Base-by-base conservation (phyloP, 176 grass and related monocot genomes). In the Zea luxurians region DNA sequence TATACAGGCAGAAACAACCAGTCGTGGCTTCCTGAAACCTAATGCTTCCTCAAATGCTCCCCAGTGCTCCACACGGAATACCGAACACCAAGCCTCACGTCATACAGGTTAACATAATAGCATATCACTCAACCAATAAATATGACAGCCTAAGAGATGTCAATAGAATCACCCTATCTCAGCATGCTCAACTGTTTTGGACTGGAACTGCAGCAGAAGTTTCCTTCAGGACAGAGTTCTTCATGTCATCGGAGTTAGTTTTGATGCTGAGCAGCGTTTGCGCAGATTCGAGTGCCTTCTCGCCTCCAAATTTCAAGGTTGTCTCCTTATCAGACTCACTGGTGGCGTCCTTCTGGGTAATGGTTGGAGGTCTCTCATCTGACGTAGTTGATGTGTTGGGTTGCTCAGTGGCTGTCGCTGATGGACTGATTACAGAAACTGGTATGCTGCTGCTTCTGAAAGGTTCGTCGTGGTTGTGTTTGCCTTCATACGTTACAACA, bases 401-500 rank as follows among this genome's bases (percentile, higher is more conserved):
- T 73, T 83, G 75, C 85, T 89, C 84, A n/a, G 73, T 70, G 12
- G 16, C 40, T 57, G 53, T 74, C 17, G 35, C 37, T 70, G 76
- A 62, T 84, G 81, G 34, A 70, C 61, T 47, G 21, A 87, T 78
- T 35, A 46, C 48, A 68, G 88, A 72, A 78, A 66, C 49, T 47
- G 81, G 72, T 60, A 66, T 61, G 57, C 60, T 68, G 68, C 17
- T 87, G 73, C 54, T 82, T 89, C 86, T 64, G 68, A 83, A 68
- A 20, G 86, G 92, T 70, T 86, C 86, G 55, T 95, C 90, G 58
- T 99, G 96, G 65, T 86, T 93, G 72, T 99, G 96, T 84, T 96
- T 92, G 48, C 96, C 96, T 88, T 99, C 96, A 15, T 99, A 99
- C 64, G 96, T 99, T 69, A 99, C 88, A 40, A 96, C 85, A 46